A percentile compares a stretch with the other conserved stretches of the same genome.
Evolutionary conservation across 805 yeast species (phyloP).

Genomic region (Monosporozyma yasuniensis): DNA sequence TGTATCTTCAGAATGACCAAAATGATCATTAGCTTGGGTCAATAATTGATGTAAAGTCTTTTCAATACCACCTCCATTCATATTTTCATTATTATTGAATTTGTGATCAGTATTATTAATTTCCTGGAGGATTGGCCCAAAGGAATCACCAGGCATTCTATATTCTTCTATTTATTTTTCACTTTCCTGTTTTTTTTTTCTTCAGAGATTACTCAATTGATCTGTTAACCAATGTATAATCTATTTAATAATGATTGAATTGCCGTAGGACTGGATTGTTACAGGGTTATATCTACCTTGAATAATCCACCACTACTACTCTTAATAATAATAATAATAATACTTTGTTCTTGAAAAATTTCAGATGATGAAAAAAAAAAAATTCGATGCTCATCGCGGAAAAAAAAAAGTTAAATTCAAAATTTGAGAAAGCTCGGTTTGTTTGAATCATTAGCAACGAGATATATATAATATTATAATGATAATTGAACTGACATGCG

Average conservation of each 20-base stretch:
- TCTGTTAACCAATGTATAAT: background rate
- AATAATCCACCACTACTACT: no score
- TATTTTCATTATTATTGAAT: background rate
- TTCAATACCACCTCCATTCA: slow-evolving; percentile 13
- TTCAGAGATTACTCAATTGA: background rate
- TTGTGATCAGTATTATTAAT: background rate
- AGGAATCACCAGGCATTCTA: background rate
- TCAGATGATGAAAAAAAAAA: background rate
- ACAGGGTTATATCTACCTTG: background rate
- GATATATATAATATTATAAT: background rate
- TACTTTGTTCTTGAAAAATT: background rate
- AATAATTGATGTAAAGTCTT: slow-evolving; percentile 17
- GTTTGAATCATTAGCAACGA: background rate
- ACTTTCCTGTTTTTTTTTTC: background rate
- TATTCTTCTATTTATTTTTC: no score
- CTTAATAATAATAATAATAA: no score
- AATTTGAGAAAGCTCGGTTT: background rate
- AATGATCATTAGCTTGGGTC: slow-evolving; percentile 10
- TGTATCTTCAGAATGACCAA: slow-evolving; percentile 1
- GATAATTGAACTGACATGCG: background rate
- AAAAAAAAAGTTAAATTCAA: background rate
- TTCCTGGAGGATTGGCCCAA: background rate
- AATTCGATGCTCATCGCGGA: background rate
- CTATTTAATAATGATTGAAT: background rate
- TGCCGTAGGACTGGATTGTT: background rate